Percentiles rank a stretch among this genome's conserved stretches.
Evolutionary conservation across 768 basidiomycete genomes (phyloP).

Genomic region (Pluteus cervinus): DNA sequence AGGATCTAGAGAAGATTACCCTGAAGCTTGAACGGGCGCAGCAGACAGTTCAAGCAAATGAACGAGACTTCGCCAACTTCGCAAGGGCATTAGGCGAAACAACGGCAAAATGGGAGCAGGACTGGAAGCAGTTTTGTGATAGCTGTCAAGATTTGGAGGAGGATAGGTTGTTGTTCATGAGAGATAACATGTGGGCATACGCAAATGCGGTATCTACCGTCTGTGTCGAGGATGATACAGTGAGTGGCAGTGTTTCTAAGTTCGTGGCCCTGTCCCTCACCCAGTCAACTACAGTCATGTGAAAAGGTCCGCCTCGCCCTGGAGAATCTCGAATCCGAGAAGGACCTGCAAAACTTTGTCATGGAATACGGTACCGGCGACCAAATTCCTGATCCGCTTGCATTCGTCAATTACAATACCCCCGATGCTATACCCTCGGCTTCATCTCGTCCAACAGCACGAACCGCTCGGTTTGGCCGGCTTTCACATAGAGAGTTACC

Average conservation of each 20-base stretch:
- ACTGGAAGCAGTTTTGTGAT: conserved; percentile 95
- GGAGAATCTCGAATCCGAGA: conserved; percentile 83
- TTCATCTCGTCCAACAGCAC: conserved; percentile 49
- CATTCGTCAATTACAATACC: conserved; percentile 77
- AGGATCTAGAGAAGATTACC: conserved; percentile 86
- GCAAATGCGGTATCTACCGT: conserved; percentile 96
- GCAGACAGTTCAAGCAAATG: conserved; percentile 85
- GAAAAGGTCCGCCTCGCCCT: conserved; percentile 82
- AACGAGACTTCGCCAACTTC: conserved; percentile 89
- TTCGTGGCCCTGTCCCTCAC: conserved; percentile 3
- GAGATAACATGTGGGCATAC: conserved; percentile 93
- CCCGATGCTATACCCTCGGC: conserved; percentile 60
- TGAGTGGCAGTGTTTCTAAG: conserved; percentile 25
- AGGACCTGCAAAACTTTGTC: conserved; percentile 88
- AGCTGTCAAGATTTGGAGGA: conserved; percentile 95
- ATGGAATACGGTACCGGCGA: conserved; percentile 84
- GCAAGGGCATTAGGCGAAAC: conserved; percentile 76
- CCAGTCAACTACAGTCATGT: conserved; percentile 58
- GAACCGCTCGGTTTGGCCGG: conserved; percentile 48
- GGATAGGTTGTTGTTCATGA: conserved; percentile 89
- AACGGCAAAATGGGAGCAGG: conserved; percentile 79
- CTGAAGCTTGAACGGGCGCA: conserved; percentile 86
- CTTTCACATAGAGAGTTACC: conserved; percentile 34
- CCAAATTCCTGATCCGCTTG: conserved; percentile 81
- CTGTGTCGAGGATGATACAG: conserved; percentile 94